Conservation (phyloP, 768 basidiomycete genomes). For the Boletus vermiculosoides region DNA sequence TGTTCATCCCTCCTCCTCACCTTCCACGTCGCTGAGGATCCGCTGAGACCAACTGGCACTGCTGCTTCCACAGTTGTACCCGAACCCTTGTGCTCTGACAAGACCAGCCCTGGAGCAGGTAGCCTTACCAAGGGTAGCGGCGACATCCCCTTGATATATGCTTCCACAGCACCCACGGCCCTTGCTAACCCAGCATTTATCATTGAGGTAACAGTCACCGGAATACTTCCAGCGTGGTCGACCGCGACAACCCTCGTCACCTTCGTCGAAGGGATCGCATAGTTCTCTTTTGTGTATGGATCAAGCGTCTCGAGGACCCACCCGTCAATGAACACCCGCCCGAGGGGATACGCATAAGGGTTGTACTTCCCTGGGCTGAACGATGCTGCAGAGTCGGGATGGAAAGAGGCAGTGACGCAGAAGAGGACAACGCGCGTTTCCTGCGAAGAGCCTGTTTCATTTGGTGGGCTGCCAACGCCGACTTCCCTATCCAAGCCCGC, state of each 20-base stretch:
- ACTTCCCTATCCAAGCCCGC: conserved; percentile 42
- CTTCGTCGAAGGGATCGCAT: conserved; percentile 88
- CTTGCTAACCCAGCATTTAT: conserved; percentile 78
- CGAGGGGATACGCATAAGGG: conserved; percentile 67
- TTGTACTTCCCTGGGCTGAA: conserved; percentile 75
- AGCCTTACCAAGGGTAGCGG: conserved; percentile 66
- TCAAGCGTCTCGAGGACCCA: conserved; percentile 98
- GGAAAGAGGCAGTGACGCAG: conserved; percentile 80
- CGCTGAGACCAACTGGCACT: conserved; percentile 23
- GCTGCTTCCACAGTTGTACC: conserved; percentile 35
- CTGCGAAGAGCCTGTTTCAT: conserved; percentile 35
- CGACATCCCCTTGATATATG: conserved; percentile 62
- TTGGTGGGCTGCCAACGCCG: conserved; percentile 20
- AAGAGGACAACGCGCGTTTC: conserved; percentile 66
- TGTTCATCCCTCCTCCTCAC: conserved; percentile 58
- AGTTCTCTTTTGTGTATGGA: conserved; percentile 91
- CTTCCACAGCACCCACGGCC: conserved; percentile 71
- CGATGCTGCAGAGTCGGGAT: conserved; percentile 53
- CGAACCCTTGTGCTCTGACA: conserved; percentile 47
- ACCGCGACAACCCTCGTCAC: conserved; percentile 83
- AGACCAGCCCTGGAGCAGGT: conserved; percentile 62
- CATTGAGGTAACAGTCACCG: conserved; percentile 79
- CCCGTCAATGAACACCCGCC: conserved; percentile 82
- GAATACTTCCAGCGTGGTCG: conserved; percentile 84
- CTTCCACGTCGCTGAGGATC: conserved; percentile 50